Evolutionary conservation across 2,329 filamentous ascomycete species (phyloP), one percentile per base, ranked within the genome.

Genomic region (Scedosporium aurantiacum): DNA sequence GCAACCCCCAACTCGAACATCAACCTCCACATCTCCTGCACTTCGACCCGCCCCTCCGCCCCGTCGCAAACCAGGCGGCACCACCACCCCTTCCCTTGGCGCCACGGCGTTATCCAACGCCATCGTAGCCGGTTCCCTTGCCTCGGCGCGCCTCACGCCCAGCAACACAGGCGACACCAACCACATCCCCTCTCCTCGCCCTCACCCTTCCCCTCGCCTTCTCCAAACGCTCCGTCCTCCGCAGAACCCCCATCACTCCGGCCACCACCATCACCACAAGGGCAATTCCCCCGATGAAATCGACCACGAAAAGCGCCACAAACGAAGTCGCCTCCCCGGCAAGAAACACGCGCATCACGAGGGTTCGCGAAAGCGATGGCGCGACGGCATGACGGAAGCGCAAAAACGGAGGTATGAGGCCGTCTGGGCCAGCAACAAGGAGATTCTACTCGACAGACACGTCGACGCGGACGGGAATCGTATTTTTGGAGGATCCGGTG

Each of bases 371-470:
- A 86, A 84, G 68, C 82, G 88, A 5, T 94, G 90, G 90, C 82
- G 88, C 50, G 89, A 92, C 66, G 79, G 84, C 63, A 82, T 94
- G 50, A 89, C 87, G 0, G 80, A 83, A 57, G 78, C 83, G 4
- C 89, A 94, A 69, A 78, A 88, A n/a, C 89, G 88, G 68, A 81
- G 90, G 1, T 94, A 94, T 71, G 90, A 93, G 71, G 90, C 88
- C 2, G 82, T 94, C 1, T 94, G 89, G 89, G 90, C 90, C 1
- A 90, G 88, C 50, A 94, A 94, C 67, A 83, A 85, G 57, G 89
- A 89, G 0, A 63, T 84, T 0, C 73, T 83, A 7, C 70, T 81
- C 2, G 67, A 73, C 16, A 5, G 25, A n/a, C 16, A 45, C 45
- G 40, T 32, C 40, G 23, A 67, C 63, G 2, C 65, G 10, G 28